A percentile compares a stretch with the other conserved stretches of the same genome.
Evolutionary conservation across 306 rosid genomes (phyloP).

Genomic region (Dicorynia guianensis): DNA sequence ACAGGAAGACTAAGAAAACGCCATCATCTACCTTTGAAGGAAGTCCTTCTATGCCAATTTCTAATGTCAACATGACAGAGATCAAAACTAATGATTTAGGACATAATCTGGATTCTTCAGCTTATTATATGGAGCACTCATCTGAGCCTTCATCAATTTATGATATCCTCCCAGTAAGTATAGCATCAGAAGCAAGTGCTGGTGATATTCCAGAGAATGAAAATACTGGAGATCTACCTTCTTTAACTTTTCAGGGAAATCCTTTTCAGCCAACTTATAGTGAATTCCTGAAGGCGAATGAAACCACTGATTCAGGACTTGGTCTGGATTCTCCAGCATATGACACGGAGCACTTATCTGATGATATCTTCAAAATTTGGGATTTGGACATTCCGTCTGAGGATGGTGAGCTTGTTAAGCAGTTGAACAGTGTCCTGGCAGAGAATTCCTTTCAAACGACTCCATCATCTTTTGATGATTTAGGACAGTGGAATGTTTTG

Average conservation of each 20-base stretch:
- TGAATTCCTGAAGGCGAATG: conserved; percentile 47
- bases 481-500: conserved; percentile 40
- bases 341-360: conserved; percentile 49
- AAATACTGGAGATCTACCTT: conserved; percentile 29
- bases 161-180: conserved; percentile 22
- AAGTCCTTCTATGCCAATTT: no score
- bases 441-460: conserved; percentile 41
- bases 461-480: conserved; percentile 47
- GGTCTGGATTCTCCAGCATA: conserved; percentile 32
- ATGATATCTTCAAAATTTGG: conserved; percentile 76
- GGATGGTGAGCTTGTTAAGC: conserved; percentile 68
- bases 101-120: conserved; percentile 35
- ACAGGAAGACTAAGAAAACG: no score
- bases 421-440: conserved; percentile 57
- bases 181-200: conserved; percentile 38
- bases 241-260: conserved; percentile 52
- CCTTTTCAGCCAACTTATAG: conserved; percentile 80
- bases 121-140: conserved; percentile 27
- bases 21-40: no score
- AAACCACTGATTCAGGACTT: conserved; percentile 35
- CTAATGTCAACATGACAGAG: neutral
- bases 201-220: conserved; percentile 38
- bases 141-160: conserved; percentile 33
- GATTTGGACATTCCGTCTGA: conserved; percentile 66
- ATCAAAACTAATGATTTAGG: neutral